A percentile compares a stretch with the other conserved stretches of the same genome.
Evolutionary conservation across 441 rosid species (phyloP).

Genomic region (Theobroma grandiflorum): DNA sequence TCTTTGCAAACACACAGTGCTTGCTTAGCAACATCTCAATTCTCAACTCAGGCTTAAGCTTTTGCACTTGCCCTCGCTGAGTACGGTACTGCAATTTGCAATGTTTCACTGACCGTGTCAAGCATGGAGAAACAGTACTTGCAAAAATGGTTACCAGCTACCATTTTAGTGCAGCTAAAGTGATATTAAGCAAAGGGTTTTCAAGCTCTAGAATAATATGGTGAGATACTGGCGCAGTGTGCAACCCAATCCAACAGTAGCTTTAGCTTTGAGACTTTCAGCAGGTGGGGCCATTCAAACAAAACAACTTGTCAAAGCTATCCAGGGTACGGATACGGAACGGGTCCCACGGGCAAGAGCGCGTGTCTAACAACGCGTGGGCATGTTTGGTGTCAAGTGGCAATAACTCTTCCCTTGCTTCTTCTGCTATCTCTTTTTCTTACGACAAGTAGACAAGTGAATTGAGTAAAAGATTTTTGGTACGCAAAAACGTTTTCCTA

Average conservation of each 20-base stretch:
- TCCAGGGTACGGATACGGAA: slow-evolving; percentile 10
- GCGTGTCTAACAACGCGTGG: not conserved
- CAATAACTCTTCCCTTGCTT: not conserved
- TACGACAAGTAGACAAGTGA: slow-evolving; percentile 17
- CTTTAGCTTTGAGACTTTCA: slow-evolving; percentile 1
- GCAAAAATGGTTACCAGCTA: not conserved
- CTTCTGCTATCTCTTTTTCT: not conserved
- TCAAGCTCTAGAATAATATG: not conserved
- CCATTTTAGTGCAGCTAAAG: not conserved
- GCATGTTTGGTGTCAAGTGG: not conserved
- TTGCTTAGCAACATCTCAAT: not conserved
- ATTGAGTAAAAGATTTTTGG: not conserved
- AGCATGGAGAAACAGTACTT: not conserved
- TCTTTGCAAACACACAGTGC: not conserved
- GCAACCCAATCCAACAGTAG: slow-evolving; percentile 13
- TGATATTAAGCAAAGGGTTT: not conserved
- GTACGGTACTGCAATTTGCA: not conserved
- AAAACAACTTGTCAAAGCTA: slow-evolving; percentile 23
- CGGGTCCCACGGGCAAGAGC: slow-evolving; percentile 14
- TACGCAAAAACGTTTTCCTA: not conserved
- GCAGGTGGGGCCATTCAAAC: not conserved
- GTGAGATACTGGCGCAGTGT: not conserved
- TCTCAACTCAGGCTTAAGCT: not conserved
- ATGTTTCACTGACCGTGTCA: not conserved
- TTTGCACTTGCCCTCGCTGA: not conserved